A percentile compares a stretch with the other conserved stretches of the same genome.
Evolutionary conservation across 2,329 filamentous ascomycete species (phyloP).

Genomic region (Bipolaris oryzae): DNA sequence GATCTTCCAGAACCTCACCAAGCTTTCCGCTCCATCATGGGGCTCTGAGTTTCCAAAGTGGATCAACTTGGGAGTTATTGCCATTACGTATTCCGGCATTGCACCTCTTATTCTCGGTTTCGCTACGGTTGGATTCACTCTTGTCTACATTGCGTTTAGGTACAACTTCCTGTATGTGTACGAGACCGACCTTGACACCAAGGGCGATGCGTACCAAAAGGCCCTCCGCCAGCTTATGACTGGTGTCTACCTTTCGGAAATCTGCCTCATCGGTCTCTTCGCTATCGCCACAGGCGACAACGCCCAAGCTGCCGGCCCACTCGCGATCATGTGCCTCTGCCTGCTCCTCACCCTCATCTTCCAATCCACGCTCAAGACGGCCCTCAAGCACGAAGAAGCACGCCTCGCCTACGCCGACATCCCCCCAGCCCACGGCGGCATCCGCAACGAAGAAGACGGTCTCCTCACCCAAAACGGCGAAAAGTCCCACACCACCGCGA

Average conservation of each 20-base stretch:
- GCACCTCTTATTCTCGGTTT: slow-evolving; percentile 57
- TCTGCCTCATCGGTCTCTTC: slow-evolving; percentile 57
- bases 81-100: slow-evolving; percentile 56
- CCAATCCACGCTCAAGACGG: slow-evolving; percentile 45
- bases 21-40: slow-evolving; percentile 53
- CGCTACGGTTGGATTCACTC: slow-evolving; percentile 50
- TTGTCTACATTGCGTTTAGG: slow-evolving; percentile 56
- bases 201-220: slow-evolving; percentile 54
- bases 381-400: slow-evolving; percentile 40
- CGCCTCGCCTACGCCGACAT: slow-evolving; percentile 39
- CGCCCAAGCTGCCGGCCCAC: slow-evolving; percentile 47
- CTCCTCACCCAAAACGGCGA: slow-evolving; percentile 19
- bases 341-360: slow-evolving; percentile 50
- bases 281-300: slow-evolving; percentile 48
- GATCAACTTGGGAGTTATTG: slow-evolving; percentile 53
- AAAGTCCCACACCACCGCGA: slow-evolving; percentile 3
- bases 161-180: slow-evolving; percentile 59
- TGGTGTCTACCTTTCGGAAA: slow-evolving; percentile 56
- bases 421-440: slow-evolving; percentile 22
- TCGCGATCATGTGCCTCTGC: slow-evolving; percentile 52
- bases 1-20: slow-evolving; percentile 53
- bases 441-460: slow-evolving; percentile 32
- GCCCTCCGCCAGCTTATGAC: slow-evolving; percentile 56
- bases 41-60: slow-evolving; percentile 56
- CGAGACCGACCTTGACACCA: slow-evolving; percentile 55